Evolutionary conservation across 2,329 filamentous ascomycete species (phyloP).

Genomic region (Cadophora sp.): DNA sequence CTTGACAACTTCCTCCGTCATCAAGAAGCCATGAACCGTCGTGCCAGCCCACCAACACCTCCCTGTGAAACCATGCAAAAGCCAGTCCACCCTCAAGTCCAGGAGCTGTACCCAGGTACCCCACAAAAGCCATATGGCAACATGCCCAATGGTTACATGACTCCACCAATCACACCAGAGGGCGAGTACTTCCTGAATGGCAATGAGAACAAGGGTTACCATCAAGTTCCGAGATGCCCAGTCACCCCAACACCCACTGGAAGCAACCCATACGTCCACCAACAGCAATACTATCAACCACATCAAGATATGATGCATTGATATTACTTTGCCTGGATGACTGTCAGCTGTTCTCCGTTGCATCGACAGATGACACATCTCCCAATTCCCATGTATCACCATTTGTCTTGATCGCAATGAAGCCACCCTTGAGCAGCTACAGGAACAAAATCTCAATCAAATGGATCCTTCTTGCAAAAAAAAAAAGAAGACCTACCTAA

Average conservation of each 20-base stretch:
- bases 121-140: slow-evolving; percentile 73
- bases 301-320: slow-evolving; percentile 51
- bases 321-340: slow-evolving; percentile 12
- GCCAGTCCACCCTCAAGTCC: slow-evolving; percentile 42
- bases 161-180: slow-evolving; percentile 85
- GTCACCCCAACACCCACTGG: slow-evolving; percentile 65
- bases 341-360: slow-evolving; percentile 6
- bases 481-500: slow-evolving; percentile 19
- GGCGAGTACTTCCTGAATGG: slow-evolving; percentile 57
- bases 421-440: slow-evolving; percentile 23
- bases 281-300: slow-evolving; percentile 51
- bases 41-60: slow-evolving; percentile 67
- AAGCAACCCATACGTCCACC: slow-evolving; percentile 51
- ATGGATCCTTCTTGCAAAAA: slow-evolving; percentile 24
- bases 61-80: slow-evolving; percentile 60
- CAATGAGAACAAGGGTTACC: slow-evolving; percentile 40
- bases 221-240: slow-evolving; percentile 56
- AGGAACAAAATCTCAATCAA: slow-evolving; percentile 6
- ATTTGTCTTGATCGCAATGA: slow-evolving; percentile 37
- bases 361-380: slow-evolving; percentile 3
- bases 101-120: slow-evolving; percentile 73
- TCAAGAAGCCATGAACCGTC: slow-evolving; percentile 62
- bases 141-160: slow-evolving; percentile 78
- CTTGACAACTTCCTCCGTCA: slow-evolving; percentile 72
- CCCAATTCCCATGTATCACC: slow-evolving; percentile 42